These are phyloP conservation scores for Trichoderma brevicompactum DNA, from an alignment of 2,329 filamentous ascomycete genomes.

Conservation along the genomic window DNA sequence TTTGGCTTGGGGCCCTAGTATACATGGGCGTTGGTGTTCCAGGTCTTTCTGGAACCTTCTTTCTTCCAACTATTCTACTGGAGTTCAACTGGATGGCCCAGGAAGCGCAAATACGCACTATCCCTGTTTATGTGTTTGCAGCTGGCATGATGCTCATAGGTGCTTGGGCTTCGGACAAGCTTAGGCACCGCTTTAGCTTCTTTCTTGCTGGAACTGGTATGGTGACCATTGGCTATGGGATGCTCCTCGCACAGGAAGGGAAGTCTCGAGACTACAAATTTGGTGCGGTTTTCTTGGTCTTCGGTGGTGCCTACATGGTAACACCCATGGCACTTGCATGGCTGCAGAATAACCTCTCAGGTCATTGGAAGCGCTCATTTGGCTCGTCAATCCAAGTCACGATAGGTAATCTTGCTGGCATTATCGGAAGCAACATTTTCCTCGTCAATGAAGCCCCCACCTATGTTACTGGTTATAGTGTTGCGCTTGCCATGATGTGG, in stretches of 20 bases:
- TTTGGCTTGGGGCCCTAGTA: slow-evolving; percentile 46
- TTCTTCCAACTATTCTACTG: slow-evolving; percentile 46
- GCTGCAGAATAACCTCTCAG: slow-evolving; percentile 64
- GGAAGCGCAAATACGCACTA: slow-evolving; percentile 43
- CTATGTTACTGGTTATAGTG: slow-evolving; percentile 56
- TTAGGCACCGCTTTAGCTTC: slow-evolving; percentile 56
- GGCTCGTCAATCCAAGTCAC: slow-evolving; percentile 55
- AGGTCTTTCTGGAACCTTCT: slow-evolving; percentile 48
- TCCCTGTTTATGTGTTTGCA: slow-evolving; percentile 46
- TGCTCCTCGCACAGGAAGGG: slow-evolving; percentile 48
- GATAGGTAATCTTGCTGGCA: slow-evolving; percentile 49
- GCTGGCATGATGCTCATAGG: slow-evolving; percentile 38
- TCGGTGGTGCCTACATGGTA: slow-evolving; percentile 53
- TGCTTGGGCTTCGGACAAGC: slow-evolving; percentile 53
- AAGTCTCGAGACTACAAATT: slow-evolving; percentile 49
- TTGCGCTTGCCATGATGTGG: slow-evolving; percentile 52
- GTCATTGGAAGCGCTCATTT: slow-evolving; percentile 58
- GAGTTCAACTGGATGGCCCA: slow-evolving; percentile 43
- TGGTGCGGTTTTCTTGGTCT: slow-evolving; percentile 51
- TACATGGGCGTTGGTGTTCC: slow-evolving; percentile 50
- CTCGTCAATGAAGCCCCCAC: slow-evolving; percentile 51
- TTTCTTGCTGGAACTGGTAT: slow-evolving; percentile 47
- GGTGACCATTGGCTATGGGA: slow-evolving; percentile 57
- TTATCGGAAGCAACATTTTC: slow-evolving; percentile 52
- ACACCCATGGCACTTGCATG: slow-evolving; percentile 61